Evolutionary conservation across 2,329 filamentous ascomycete species (phyloP).

Genomic region (Didymella segeticola): DNA sequence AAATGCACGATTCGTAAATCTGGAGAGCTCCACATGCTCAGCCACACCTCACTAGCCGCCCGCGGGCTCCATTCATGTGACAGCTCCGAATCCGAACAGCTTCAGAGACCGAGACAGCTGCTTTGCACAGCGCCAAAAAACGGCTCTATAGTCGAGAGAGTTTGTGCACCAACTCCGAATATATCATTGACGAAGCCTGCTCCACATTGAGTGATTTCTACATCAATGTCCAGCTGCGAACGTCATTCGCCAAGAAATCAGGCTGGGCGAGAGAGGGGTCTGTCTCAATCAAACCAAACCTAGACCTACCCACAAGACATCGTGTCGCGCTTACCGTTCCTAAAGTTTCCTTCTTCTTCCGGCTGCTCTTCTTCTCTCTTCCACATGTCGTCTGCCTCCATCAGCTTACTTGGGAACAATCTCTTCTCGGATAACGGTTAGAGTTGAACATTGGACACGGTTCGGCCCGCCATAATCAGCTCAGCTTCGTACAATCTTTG

Average conservation of each 20-base stretch:
- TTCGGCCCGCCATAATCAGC: constrained; percentile 33
- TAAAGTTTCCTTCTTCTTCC: constrained; percentile 25
- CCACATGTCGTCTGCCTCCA: constrained; percentile 47
- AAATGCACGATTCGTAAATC: constrained; percentile 3
- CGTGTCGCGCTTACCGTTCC: constrained; percentile 44
- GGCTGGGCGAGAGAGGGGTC: constrained; percentile 23
- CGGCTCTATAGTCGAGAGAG: not conserved
- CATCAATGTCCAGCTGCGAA: not conserved
- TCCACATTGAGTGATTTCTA: not conserved
- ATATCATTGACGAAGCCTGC: not conserved
- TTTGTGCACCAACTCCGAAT: not conserved
- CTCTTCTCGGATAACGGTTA: constrained; percentile 49
- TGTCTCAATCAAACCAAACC: constrained; percentile 21
- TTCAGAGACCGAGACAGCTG: not conserved
- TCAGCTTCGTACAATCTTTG: constrained; percentile 27
- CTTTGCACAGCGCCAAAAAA: not conserved
- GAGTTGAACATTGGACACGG: constrained; percentile 25
- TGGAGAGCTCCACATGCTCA: constrained; percentile 27
- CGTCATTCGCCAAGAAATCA: constrained; percentile 14
- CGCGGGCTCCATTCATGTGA: constrained; percentile 3
- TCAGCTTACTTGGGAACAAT: constrained; percentile 43
- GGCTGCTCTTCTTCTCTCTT: constrained; percentile 27
- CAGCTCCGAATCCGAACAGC: not conserved
- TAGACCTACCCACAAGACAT: constrained; percentile 34
- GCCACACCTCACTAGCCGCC: constrained; percentile 27